phyloP scores from a whole-genome alignment of 2,329 filamentous ascomycete species.

The Venturia pyrina region DNA sequence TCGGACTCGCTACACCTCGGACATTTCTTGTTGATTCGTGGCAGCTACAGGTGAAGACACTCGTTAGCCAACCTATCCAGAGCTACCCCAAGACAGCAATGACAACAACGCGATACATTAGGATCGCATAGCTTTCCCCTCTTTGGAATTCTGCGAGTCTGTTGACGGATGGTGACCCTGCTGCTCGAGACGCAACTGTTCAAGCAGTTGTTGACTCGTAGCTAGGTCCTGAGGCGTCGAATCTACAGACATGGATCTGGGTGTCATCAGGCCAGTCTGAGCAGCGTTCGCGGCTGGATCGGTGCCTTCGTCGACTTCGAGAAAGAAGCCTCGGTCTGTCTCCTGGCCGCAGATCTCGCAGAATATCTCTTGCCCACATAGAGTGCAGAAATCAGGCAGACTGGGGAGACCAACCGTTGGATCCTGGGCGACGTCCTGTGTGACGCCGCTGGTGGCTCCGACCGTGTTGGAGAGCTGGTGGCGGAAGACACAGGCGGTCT shows the following conservation, averaged over 20 bases:
- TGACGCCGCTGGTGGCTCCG: slow-evolving; percentile 92
- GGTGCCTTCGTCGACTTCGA: slow-evolving; percentile 31
- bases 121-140: background rate
- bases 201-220: slow-evolving; percentile 8
- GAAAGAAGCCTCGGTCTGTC: slow-evolving; percentile 32
- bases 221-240: background rate
- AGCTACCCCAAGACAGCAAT: background rate
- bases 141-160: slow-evolving; percentile 5
- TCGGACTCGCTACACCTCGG: slow-evolving; percentile 77
- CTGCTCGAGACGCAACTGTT: slow-evolving; percentile 8
- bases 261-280: slow-evolving; percentile 6
- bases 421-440: slow-evolving; percentile 92
- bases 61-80: slow-evolving; percentile 7
- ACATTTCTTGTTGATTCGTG: slow-evolving; percentile 77
- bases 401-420: slow-evolving; percentile 74
- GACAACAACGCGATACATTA: background rate
- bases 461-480: slow-evolving; percentile 86
- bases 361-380: slow-evolving; percentile 48
- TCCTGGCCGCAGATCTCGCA: slow-evolving; percentile 43
- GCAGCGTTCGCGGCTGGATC: slow-evolving; percentile 1
- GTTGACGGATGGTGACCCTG: background rate
- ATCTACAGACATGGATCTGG: background rate
- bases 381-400: slow-evolving; percentile 39
- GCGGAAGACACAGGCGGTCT: slow-evolving; percentile 87
- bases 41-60: slow-evolving; percentile 54